Conservation (phyloP, 148 eudicot genomes). For the Gaultheria prostrata region DNA sequence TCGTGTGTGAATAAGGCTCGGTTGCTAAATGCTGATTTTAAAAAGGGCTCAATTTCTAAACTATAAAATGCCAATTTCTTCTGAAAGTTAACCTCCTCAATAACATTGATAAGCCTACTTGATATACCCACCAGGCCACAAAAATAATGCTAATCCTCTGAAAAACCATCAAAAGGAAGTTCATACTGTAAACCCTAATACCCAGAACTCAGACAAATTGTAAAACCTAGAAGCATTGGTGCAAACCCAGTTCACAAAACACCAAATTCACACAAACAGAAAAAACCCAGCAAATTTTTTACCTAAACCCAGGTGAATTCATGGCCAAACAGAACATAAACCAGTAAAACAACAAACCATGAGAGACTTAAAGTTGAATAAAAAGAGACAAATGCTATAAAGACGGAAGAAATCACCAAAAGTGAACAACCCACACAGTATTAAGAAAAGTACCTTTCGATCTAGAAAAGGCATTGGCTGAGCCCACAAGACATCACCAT, state of each 20-base stretch:
- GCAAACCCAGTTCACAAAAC: background rate
- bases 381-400: conserved; percentile 21
- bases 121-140: background rate
- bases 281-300: background rate
- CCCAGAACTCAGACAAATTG: background rate
- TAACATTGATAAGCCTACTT: background rate
- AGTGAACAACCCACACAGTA: background rate
- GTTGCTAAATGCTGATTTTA: background rate
- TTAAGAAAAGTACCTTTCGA: conserved; percentile 43
- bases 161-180: background rate
- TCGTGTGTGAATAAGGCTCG: background rate
- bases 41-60: background rate
- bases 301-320: conserved; percentile 25
- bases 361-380: conserved; percentile 16
- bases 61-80: background rate
- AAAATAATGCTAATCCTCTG: background rate
- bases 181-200: conserved; percentile 9
- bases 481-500: conserved; percentile 52
- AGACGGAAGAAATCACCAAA: conserved; percentile 15
- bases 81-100: background rate
- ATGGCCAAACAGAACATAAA: conserved; percentile 23
- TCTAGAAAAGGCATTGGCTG: conserved; percentile 34
- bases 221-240: conserved; percentile 7
- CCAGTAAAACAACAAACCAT: conserved; percentile 1
- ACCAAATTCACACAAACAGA: background rate